These are phyloP conservation scores for Phytophthora cajani DNA, from an alignment of 352 stramenopile species.

Conservation along the genomic window DNA sequence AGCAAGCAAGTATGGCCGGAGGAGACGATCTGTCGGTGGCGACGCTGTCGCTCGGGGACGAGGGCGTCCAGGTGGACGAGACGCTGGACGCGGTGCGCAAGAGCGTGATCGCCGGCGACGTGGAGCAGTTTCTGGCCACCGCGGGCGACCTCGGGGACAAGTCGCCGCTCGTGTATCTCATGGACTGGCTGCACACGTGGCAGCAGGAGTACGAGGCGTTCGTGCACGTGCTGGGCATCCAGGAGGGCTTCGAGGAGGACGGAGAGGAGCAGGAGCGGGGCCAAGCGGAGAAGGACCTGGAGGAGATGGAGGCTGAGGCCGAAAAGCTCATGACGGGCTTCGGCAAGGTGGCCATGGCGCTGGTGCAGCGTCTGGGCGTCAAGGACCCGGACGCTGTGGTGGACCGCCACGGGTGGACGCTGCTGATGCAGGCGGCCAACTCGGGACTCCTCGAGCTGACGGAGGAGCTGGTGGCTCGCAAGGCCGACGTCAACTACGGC, in stretches of 20 bases:
- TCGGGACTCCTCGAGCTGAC: constrained; percentile 65
- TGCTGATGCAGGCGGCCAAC: constrained; percentile 89
- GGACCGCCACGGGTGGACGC: constrained; percentile 82
- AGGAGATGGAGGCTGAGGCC: constrained; percentile 78
- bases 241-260: constrained; percentile 44
- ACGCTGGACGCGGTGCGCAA: constrained; percentile 63
- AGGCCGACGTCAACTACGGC: constrained; percentile 68
- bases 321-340: constrained; percentile 75
- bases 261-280: constrained; percentile 19
- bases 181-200: constrained; percentile 89
- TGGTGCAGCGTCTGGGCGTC: constrained; percentile 56
- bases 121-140: constrained; percentile 50
- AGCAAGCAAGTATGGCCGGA: constrained; percentile 30
- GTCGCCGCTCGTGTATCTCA: constrained; percentile 71
- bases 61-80: constrained; percentile 43
- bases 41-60: constrained; percentile 50
- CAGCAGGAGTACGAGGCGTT: constrained; percentile 89
- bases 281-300: constrained; percentile 62
- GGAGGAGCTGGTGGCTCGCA: constrained; percentile 56
- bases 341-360: constrained; percentile 49
- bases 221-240: constrained; percentile 69
- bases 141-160: constrained; percentile 32
- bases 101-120: constrained; percentile 64
- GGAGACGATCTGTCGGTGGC: constrained; percentile 51
- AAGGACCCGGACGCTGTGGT: constrained; percentile 55